Conservation (phyloP, 2,329 filamentous ascomycete genomes). For the Pseudocercospora macadamiae region DNA sequence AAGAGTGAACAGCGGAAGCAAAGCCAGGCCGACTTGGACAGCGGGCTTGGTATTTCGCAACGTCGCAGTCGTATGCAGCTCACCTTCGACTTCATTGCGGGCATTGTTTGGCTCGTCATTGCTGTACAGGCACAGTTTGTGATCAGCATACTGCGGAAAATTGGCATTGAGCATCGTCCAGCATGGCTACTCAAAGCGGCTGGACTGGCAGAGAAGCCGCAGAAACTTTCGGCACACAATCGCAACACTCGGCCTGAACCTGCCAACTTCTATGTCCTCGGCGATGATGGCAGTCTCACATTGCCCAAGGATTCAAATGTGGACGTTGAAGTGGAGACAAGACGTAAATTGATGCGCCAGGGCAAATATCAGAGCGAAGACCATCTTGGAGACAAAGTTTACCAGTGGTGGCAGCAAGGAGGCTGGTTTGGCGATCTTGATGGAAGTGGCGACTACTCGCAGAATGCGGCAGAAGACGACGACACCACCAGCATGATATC, state of each 20-base stretch:
- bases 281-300: conserved; percentile 56
- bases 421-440: conserved; percentile 86
- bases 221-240: conserved; percentile 28
- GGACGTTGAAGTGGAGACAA: conserved; percentile 80
- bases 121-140: conserved; percentile 61
- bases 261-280: conserved; percentile 56
- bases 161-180: conserved; percentile 66
- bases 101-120: conserved; percentile 68
- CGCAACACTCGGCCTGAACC: conserved; percentile 24
- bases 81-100: conserved; percentile 73
- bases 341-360: conserved; percentile 59
- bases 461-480: conserved; percentile 61
- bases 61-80: conserved; percentile 77
- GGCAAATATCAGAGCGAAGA: conserved; percentile 59
- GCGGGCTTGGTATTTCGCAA: conserved; percentile 78
- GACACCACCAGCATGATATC: conserved; percentile 84
- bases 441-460: conserved; percentile 75
- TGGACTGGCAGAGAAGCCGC: conserved; percentile 43
- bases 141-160: conserved; percentile 56
- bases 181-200: conserved; percentile 63
- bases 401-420: conserved; percentile 80
- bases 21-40: conserved; percentile 41
- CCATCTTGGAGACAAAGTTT: conserved; percentile 73
- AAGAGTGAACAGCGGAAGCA: conserved; percentile 26
- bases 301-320: conserved; percentile 65